Evolutionary conservation across 768 basidiomycete genomes (phyloP).

Genomic region (Leccinum boreale): DNA sequence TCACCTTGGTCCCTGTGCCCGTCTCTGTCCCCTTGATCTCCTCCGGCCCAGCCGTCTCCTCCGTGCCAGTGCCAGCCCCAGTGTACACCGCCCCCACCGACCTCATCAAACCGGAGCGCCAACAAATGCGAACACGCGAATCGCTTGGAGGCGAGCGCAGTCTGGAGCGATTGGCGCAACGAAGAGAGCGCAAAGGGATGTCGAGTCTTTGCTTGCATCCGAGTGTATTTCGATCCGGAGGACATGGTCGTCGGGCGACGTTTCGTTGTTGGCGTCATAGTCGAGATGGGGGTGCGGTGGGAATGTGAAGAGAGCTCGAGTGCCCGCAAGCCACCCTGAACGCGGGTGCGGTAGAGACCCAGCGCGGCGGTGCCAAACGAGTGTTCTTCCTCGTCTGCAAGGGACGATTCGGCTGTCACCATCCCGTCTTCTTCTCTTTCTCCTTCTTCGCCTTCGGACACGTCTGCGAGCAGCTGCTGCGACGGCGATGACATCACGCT

Average conservation of each 20-base stretch:
- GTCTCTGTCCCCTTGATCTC: no score
- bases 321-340: conserved; percentile 46
- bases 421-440: conserved; percentile 34
- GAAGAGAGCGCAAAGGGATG: conserved; percentile 69
- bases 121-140: conserved; percentile 79
- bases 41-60: no score
- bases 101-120: conserved; percentile 68
- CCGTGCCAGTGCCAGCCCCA: no score
- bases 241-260: conserved; percentile 30
- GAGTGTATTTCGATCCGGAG: conserved; percentile 61
- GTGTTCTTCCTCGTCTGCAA: conserved; percentile 25
- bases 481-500: conserved; percentile 42
- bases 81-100: conserved; percentile 41
- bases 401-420: conserved; percentile 19
- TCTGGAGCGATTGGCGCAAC: conserved; percentile 57
- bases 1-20: no score
- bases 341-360: conserved; percentile 53
- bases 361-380: conserved; percentile 64
- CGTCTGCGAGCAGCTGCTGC: conserved; percentile 31
- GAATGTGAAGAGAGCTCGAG: conserved; percentile 37
- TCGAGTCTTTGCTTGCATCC: conserved; percentile 48
- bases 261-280: conserved; percentile 2
- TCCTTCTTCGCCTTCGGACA: conserved; percentile 28
- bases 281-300: conserved; percentile 14
- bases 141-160: conserved; percentile 67